These are phyloP conservation scores for Xylaria flabelliformis DNA, from an alignment of 495 filamentous ascomycete species.

Conservation along the genomic window DNA sequence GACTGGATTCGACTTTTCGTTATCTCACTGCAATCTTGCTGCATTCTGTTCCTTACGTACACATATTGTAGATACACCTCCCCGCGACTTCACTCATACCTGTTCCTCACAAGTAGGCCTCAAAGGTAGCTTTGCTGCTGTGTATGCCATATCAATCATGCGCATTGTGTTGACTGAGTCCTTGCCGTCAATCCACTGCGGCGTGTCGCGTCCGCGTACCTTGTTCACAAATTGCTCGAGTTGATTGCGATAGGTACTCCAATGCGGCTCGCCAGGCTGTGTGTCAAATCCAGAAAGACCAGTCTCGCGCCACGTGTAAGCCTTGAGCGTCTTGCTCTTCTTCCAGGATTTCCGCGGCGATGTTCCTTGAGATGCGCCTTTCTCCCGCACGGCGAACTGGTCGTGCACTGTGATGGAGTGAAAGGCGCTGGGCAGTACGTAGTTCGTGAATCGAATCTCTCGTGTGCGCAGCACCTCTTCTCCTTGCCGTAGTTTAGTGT, in stretches of 20 bases:
- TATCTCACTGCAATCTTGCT: background rate
- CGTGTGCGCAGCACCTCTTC: slow-evolving; percentile 48
- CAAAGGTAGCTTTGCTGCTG: slow-evolving; percentile 52
- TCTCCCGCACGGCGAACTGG: slow-evolving; percentile 46
- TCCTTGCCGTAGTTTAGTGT: slow-evolving; percentile 43
- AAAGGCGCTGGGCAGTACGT: slow-evolving; percentile 46
- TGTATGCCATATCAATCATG: slow-evolving; percentile 61
- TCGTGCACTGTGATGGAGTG: slow-evolving; percentile 62
- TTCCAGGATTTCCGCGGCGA: slow-evolving; percentile 51
- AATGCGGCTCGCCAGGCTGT: slow-evolving; percentile 50
- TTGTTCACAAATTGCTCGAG: slow-evolving; percentile 64
- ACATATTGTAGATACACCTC: background rate
- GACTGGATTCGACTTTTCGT: background rate
- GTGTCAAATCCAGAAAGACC: slow-evolving; percentile 29
- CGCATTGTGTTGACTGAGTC: slow-evolving; percentile 61
- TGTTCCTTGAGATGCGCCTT: slow-evolving; percentile 29
- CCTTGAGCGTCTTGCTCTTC: slow-evolving; percentile 49
- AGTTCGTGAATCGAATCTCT: slow-evolving; percentile 52
- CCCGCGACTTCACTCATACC: background rate
- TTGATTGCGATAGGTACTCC: slow-evolving; percentile 60
- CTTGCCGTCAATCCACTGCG: slow-evolving; percentile 56
- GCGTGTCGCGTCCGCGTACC: slow-evolving; percentile 53
- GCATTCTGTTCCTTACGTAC: background rate
- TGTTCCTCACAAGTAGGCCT: slow-evolving; percentile 45
- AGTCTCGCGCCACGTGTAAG: slow-evolving; percentile 52